These are phyloP conservation scores for Podaxis pistillaris DNA, from an alignment of 768 basidiomycete genomes.

Conservation along the genomic window DNA sequence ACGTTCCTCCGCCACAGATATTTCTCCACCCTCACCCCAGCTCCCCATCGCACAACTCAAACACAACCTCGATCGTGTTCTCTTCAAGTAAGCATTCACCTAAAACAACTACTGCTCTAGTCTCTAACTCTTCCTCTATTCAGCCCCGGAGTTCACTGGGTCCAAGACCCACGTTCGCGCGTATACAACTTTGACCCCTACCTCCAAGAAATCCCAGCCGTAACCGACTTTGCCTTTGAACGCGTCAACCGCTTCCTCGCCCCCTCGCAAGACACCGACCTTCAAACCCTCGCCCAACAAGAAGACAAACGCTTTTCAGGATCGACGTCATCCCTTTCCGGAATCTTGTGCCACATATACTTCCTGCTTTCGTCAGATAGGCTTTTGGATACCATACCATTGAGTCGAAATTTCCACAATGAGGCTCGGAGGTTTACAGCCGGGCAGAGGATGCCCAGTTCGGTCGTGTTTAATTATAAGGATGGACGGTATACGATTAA, in stretches of 20 bases:
- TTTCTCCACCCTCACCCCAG: conserved; percentile 37
- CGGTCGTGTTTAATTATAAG: conserved; percentile 62
- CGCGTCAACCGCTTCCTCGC: conserved; percentile 69
- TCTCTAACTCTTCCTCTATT: not conserved
- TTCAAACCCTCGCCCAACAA: conserved; percentile 56
- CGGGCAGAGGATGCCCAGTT: conserved; percentile 75
- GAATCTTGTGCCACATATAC: conserved; percentile 84
- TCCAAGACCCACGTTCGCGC: conserved; percentile 80
- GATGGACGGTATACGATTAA: conserved; percentile 72
- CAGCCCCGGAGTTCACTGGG: conserved; percentile 88
- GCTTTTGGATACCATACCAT: conserved; percentile 53
- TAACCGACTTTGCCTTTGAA: conserved; percentile 84
- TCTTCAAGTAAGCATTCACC: conserved; percentile 63
- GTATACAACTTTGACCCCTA: conserved; percentile 83
- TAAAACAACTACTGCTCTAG: not conserved
- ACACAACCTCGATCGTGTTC: conserved; percentile 64
- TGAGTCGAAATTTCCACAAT: conserved; percentile 58
- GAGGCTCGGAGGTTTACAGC: conserved; percentile 72
- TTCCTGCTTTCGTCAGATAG: conserved; percentile 79
- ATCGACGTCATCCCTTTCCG: conserved; percentile 87
- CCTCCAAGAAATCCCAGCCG: conserved; percentile 70
- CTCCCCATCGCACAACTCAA: conserved; percentile 30
- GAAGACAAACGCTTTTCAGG: conserved; percentile 70
- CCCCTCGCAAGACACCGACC: conserved; percentile 80
- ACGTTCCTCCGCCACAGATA: conserved; percentile 30